Evolutionary conservation across 192 early-diverging fungal genomes (phyloP), one percentile per base, ranked within the genome.

Genomic region (Linnemannia hyalina): DNA sequence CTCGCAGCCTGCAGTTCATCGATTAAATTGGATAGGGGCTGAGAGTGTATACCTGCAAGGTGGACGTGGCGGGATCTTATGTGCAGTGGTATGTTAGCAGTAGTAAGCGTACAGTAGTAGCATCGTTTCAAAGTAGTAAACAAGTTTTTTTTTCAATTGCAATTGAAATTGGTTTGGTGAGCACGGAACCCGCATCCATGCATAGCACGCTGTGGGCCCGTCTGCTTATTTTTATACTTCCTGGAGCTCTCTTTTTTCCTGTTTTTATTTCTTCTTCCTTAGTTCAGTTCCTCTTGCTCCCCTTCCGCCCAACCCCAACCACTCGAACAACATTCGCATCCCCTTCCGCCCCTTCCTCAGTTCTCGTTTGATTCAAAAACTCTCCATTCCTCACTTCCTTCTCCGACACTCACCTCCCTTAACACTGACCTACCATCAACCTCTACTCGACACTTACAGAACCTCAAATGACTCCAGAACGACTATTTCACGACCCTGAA

Each of bases 1-100:
- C 84, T n/a, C 78, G 84, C 36, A 81, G 84, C 38, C 68, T 86
- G 4, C 84, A 86, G 57, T 86, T 86, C 52, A 78, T 86, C 29
- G 84, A 86, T n/a, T 86, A 52, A 60, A n/a, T 40, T 3, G 18
- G 46, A 4, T 2, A 65, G 2, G 13, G 10, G 29, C 26, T 15
- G 60, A 32, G 29, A 10, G 55, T 26, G 55, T 26, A 16, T 23
- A 22, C 18, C 49, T 52, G 55, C n/a, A 57, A 26, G n/a, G 55
- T 57, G 29, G 29, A 52, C 16, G 20, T 52, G 22, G 49, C 26
- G 60, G 60, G 60, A 65, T 32, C 60, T 3, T 32, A 26, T 9
- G 6, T 60, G 22, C 11, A 16, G 9, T 26, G 3, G 60, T 8
- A 5, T 29, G 60, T 29, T 4, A 11, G 60, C 29, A 29, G 60